These are phyloP conservation scores for Fusarium humuli DNA, from an alignment of 2,329 filamentous ascomycete genomes.

Conservation along the genomic window DNA sequence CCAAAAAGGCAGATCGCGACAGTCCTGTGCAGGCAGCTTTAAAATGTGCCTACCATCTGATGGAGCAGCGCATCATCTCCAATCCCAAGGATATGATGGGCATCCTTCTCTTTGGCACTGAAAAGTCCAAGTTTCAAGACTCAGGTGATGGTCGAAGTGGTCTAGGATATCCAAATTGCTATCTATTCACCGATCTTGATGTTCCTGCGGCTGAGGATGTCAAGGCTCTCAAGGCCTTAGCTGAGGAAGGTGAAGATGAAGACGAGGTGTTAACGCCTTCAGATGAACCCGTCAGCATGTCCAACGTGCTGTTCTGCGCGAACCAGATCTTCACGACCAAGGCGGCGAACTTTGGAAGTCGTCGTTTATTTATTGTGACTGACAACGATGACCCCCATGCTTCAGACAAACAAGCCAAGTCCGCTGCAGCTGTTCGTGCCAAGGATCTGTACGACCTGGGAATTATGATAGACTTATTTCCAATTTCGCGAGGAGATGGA, in stretches of 20 bases:
- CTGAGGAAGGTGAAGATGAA: conserved; percentile 81
- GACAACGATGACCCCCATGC: conserved; percentile 90
- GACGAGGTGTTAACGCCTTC: conserved; percentile 77
- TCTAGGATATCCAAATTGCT: conserved; percentile 87
- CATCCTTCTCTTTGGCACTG: conserved; percentile 89
- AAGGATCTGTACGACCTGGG: conserved; percentile 96
- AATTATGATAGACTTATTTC: conserved; percentile 91
- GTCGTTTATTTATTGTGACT: conserved; percentile 94
- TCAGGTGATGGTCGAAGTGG: conserved; percentile 70
- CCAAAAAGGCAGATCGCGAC: conserved; percentile 82
- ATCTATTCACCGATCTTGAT: conserved; percentile 88
- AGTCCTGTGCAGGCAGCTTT: conserved; percentile 85
- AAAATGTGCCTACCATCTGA: conserved; percentile 93
- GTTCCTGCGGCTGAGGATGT: conserved; percentile 89
- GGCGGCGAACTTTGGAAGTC: conserved; percentile 91
- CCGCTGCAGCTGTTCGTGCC: conserved; percentile 84
- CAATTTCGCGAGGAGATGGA: conserved; percentile 77
- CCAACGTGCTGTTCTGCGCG: conserved; percentile 91
- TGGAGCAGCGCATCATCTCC: conserved; percentile 98
- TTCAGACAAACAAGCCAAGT: conserved; percentile 76
- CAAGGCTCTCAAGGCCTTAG: conserved; percentile 78
- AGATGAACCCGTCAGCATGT: conserved; percentile 79
- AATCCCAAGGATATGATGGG: conserved; percentile 98
- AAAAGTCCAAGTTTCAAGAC: conserved; percentile 82
- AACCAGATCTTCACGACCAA: conserved; percentile 97